Evolutionary conservation across 2,329 filamentous ascomycete genomes (phyloP), one percentile per base, ranked within the genome.

Genomic region (Scedosporium aurantiacum): DNA sequence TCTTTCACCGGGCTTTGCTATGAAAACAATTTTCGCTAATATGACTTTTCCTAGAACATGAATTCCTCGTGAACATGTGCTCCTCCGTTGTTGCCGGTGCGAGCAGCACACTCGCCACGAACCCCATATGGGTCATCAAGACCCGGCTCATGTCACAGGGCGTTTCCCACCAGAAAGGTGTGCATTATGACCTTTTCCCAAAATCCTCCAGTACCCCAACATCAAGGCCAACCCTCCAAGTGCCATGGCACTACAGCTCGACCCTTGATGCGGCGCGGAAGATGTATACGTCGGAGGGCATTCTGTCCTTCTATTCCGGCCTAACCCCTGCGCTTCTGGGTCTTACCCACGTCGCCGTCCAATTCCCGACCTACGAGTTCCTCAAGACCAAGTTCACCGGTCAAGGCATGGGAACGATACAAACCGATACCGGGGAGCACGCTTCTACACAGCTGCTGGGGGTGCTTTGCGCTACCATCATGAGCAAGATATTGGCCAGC

Each of bases 91-190:
- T 91, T 62, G 94, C 93, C 25, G 94, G 94, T 60, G 91, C 86
- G 64, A 96, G 89, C 76, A 97, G 92, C 66, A 99, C 94, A 3
- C 82, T 97, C 65, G 89, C 88, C 64, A 99, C 94, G 25, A 99
- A 97, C 73, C 94, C 94, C 0, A 99, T 99, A 64, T 99, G 94
- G 94, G 94, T 99, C 43, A 96, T 99, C 77, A 99, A 99, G 76
- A 99, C 94, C 57, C 83, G 94, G 66, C 83, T 99, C 67, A 97
- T 97, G 94, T 96, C 94, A 43, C 94, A 97, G 76, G 88, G 86
- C 82, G 65, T 79, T 75, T 72, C 65, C 43, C 66, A 68, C 64
- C 78, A 73, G 70, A 74, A 70, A 72, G 78, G 74, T 70, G 78
- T 70, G 70, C 78, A 73, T 16, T 74, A 76, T 65, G 77, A 75